Base-by-base conservation (phyloP, 2,329 filamentous ascomycete species). In the Ophiostoma sp. region DNA sequence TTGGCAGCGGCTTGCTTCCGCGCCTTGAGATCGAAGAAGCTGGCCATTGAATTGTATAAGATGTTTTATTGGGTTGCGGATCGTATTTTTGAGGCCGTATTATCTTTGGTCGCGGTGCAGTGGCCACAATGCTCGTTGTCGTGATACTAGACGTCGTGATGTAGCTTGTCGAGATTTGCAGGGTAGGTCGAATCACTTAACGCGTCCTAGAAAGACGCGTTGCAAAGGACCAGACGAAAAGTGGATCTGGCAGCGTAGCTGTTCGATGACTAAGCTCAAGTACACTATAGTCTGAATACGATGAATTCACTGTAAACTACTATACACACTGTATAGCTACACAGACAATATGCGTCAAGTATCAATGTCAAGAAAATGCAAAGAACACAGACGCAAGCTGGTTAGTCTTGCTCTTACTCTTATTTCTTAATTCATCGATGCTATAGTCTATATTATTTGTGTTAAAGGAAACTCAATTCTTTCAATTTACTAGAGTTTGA, bases 21-120 rank as follows among this genome's bases (percentile, higher is more conserved):
- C 67, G 94, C 94, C 80, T 96, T 97, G 75, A 97, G 85, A 78
- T 96, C 94, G 80, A 99, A 99, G 79, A 99, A 99, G 76, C 87
- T 93, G 65, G 92, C 87, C 90, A 97, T 96, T 64, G 62, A 16
- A 36, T 58, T 36, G 55, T 27, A 27, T 2, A 27, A 27, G 27
- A 9, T n/a, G 11, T 27, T 27, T 27, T 27, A 36, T 3, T 16
- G 60, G 60, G 60, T 64, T 45, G 14, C 5, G 7, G 7, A 60
- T 16, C 4, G 41, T n/a, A 42, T n/a, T 3, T 40, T 60, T n/a
- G 11, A 18, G 38, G 27, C n/a, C 63, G 7, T 63, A 14, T 11
- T 4, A 12, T 41, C 18, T 7, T 12, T 36, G 40, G 41, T n/a
- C 9, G 41, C 12, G 5, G n/a, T 69, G 40, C 64, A 7, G 45